Evolutionary conservation across 176 grass and related monocot genomes (phyloP).

Genomic region (Oryza longistaminata): DNA sequence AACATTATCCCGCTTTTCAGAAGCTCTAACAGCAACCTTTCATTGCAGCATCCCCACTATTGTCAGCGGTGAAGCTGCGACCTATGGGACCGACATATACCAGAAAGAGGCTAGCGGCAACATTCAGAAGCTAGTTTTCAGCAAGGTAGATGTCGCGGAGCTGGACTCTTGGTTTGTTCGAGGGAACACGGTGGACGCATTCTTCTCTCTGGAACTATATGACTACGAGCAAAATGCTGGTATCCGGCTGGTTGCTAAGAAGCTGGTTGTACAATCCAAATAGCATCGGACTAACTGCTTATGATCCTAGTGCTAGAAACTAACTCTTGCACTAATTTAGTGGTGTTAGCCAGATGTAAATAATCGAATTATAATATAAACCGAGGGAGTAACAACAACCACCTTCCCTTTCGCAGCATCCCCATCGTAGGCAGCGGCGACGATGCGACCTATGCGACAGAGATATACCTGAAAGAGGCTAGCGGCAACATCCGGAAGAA

Average conservation of each 20-base stretch:
- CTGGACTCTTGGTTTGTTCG: slow-evolving; percentile 57
- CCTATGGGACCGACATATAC: slow-evolving; percentile 77
- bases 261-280: slow-evolving; percentile 61
- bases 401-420: too few species aligned
- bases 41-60: slow-evolving; percentile 69
- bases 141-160: slow-evolving; percentile 54
- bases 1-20: neutral
- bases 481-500: too few species aligned
- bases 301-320: slow-evolving; percentile 40
- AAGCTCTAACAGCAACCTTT: slow-evolving; percentile 25
- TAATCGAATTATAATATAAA: neutral
- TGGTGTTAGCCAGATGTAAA: neutral
- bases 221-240: slow-evolving; percentile 82
- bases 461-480: too few species aligned
- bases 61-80: slow-evolving; percentile 26
- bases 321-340: slow-evolving; percentile 23
- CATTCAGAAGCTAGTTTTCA: slow-evolving; percentile 76
- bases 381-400: too few species aligned
- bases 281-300: slow-evolving; percentile 28
- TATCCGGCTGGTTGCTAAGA: slow-evolving; percentile 67
- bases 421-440: too few species aligned
- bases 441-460: too few species aligned
- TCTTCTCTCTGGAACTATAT: slow-evolving; percentile 68
- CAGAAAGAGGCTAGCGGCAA: slow-evolving; percentile 58
- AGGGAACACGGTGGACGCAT: slow-evolving; percentile 63